Conservation (phyloP, 2,329 filamentous ascomycete genomes). For the Claviceps africana region DNA sequence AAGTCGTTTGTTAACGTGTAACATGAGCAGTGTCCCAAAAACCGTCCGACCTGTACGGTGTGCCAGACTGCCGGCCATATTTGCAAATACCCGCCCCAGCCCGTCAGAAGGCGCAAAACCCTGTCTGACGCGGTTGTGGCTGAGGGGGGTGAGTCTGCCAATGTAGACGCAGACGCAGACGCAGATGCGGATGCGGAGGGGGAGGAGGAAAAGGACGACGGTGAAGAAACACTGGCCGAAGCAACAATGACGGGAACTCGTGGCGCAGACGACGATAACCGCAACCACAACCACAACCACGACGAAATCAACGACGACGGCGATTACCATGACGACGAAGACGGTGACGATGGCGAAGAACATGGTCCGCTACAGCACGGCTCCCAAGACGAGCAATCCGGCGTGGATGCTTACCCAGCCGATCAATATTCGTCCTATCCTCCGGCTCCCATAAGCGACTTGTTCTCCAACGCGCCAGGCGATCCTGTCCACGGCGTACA, state of each 20-base stretch:
- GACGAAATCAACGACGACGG: slow-evolving; percentile 6
- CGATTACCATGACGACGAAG: slow-evolving; percentile 5
- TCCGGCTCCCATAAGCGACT: slow-evolving; percentile 16
- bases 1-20: slow-evolving; percentile 8
- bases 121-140: slow-evolving; percentile 10
- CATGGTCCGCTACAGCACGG: slow-evolving; percentile 3
- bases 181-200: slow-evolving; percentile 3
- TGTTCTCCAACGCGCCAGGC: slow-evolving; percentile 2
- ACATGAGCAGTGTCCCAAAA: slow-evolving; percentile 24
- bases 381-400: not conserved
- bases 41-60: slow-evolving; percentile 24
- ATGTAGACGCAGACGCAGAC: slow-evolving; percentile 6
- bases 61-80: slow-evolving; percentile 18
- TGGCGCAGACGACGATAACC: not conserved
- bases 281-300: not conserved
- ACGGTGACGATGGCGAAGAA: slow-evolving; percentile 6
- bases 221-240: not conserved
- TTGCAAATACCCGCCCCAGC: slow-evolving; percentile 27
- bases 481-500: slow-evolving; percentile 11
- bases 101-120: slow-evolving; percentile 12
- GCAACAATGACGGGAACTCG: not conserved
- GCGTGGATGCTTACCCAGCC: slow-evolving; percentile 3
- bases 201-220: not conserved
- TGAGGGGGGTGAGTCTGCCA: slow-evolving; percentile 5
- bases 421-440: slow-evolving; percentile 13